Evolutionary conservation across 2,329 filamentous ascomycete genomes (phyloP), one percentile per base, ranked within the genome.

Genomic region (Aspergillus alliaceus): DNA sequence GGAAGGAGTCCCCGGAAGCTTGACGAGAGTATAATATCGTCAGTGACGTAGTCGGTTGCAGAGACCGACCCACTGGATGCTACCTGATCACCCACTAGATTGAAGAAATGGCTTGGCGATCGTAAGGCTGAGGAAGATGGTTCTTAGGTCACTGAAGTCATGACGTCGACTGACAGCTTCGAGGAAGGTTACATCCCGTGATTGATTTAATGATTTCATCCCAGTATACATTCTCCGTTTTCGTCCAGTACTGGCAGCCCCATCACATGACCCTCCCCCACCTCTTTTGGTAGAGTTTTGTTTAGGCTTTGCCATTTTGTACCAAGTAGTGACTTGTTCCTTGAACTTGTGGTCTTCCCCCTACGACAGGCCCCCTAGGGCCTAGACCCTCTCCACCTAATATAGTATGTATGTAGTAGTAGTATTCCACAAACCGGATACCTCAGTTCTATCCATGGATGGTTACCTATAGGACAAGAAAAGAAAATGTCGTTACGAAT

Each of bases 11-110:
- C 50, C 61, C 64, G 66, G 66, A 69, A 69, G 66, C 59, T 69
- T 67, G 51, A 55, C 48, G 49, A 40, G 29, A 56, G 40, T 40
- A 24, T 47, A 54, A 53, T 47, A 53, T 57, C 58, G 57, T 60
- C 59, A 57, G 66, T 72, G 70, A 72, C 69, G 69, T 72, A 66
- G 69, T 69, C 61, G 61, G 64, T 64, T 65, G 60, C 59, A 65
- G 64, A 56, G 60, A 32, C 50, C 57, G 62, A 64, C 61, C 64
- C 61, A 59, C 54, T 5, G 62, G 58, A 60, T 61, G 51, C 54
- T 34, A 47, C 40, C 44, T 44, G 51, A 35, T 54, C 47, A 44
- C 51, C 29, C n/a, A 51, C 27, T 56, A 58, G 53, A 54, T 54
- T 32, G n/a, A 47, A 35, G n/a, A n/a, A 58, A 20, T 42, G 37